Base-by-base conservation (phyloP, 176 grass and related monocot species). In the Rhynchospora pubera region DNA sequence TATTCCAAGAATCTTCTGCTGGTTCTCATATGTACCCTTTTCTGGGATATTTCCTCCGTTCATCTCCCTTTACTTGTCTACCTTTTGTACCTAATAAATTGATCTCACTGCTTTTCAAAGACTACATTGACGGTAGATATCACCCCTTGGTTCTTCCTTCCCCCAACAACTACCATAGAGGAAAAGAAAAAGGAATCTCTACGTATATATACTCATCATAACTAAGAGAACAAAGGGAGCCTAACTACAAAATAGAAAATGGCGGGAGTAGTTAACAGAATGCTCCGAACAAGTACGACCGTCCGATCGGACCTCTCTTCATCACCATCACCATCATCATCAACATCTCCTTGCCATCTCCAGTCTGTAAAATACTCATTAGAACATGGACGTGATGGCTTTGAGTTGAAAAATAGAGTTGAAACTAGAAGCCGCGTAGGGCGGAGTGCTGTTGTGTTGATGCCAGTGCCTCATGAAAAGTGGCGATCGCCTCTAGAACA, bases 341-440 rank as follows among this genome's bases (percentile, higher is more conserved):
- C 82, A 8, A 73, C 52, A 55, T 24, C 10, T 47, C 71, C 63
- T 0, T 63, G 34, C 47, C 75, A 47, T 46, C 84, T 83, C 56
- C 84, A 86, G 8, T 90, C 89, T 74, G 77, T 89, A 56, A 91
- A 64, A 74, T 85, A 59, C 65, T 79, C 83, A 3, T 78, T 63
- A 24, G 74, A 50, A 2, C 43, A 81, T 61, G 80, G 51, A n/a
- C 60, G 5, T 58, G 22, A 16, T 6, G 14, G 50, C 72, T 23
- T 55, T 77, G 11, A 7, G 18, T 82, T 22, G 3, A 19, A 65
- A 28, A 51, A 28, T 21, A 28, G 43, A 62, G 18, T 47, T 9
- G 43, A 82, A 18, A 11, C 39, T 52, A 26, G 50, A 62, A 61
- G 18, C 53, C 56, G 65, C 34, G 18, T 3, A 16, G 59, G 75